Percentiles rank a stretch among this genome's conserved stretches.
These are phyloP conservation scores for Pyricularia sp. DNA, from an alignment of 2,329 filamentous ascomycete species.

Conservation along the genomic window DNA sequence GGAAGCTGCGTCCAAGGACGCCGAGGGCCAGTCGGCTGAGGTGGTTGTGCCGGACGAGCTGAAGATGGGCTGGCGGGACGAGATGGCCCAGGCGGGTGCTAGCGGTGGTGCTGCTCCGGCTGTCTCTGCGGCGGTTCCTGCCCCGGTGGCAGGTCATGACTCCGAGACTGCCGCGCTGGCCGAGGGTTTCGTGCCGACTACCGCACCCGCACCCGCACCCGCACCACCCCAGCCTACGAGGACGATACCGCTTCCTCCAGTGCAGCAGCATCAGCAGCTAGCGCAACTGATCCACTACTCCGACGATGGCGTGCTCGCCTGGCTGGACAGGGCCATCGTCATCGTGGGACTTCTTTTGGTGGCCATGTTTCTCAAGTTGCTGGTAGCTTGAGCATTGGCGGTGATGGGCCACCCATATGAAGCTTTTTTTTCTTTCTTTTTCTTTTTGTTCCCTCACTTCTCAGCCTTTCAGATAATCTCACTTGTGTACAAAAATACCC, in stretches of 20 bases:
- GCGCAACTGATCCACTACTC: conserved; percentile 11
- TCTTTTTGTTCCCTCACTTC: not conserved
- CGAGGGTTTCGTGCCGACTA: conserved; percentile 42
- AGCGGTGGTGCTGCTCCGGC: conserved; percentile 3
- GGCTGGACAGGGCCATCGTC: conserved; percentile 72
- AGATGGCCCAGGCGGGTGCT: conserved; percentile 36
- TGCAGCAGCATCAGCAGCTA: conserved; percentile 4
- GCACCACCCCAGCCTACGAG: conserved; percentile 18
- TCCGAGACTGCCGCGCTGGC: conserved; percentile 35
- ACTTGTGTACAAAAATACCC: not conserved
- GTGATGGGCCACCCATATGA: not conserved
- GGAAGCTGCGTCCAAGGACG: conserved; percentile 39
- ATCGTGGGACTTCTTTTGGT: conserved; percentile 57
- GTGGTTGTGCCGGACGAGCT: conserved; percentile 41
- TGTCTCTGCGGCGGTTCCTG: conserved; percentile 3
- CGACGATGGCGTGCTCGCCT: conserved; percentile 47
- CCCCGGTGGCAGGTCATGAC: conserved; percentile 14
- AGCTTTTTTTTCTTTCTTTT: too few species aligned
- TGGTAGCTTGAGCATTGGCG: conserved; percentile 2
- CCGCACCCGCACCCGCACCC: conserved; percentile 10
- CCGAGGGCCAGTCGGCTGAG: conserved; percentile 20
- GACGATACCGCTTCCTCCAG: conserved; percentile 18
- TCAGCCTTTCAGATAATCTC: not conserved
- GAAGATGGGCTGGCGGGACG: conserved; percentile 59
- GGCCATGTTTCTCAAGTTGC: conserved; percentile 49